Base-by-base conservation (phyloP, 2,329 filamentous ascomycete genomes). In the Nemania sp. region DNA sequence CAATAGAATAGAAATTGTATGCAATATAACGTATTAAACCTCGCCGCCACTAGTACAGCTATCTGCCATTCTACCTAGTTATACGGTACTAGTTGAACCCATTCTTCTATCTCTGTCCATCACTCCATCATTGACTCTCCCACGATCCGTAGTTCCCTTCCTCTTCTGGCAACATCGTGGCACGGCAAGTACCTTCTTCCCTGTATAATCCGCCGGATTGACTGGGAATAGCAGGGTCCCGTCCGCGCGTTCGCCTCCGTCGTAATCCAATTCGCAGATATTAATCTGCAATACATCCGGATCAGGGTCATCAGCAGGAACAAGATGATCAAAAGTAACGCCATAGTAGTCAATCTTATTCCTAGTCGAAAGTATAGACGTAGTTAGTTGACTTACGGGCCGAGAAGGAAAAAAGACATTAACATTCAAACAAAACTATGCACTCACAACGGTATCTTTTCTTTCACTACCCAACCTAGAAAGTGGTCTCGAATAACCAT, bases 281-380 rank as follows among this genome's bases (percentile, higher is more conserved):
- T 81, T 82, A 52, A 83, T 80, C 70, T 80, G 77, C 20, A 83
- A 68, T 1, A 82, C 79, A 64, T 83, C 80, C n/a, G 79, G 81
- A 67, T 80, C 72, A 27, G 41, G 38, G 57, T 83, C 77, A 43
- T 79, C 70, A 5, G 62, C 13, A 2, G 79, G 77, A 55, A 82
- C 79, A 35, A 78, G 73, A 62, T 82, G 76, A 68, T 83, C 79
- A 68, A 83, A 83, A 20, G 79, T 82, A 47, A 82, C 78, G 32
- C 80, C 77, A 64, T 82, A 82, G 64, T 81, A 81, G 72, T 82
- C 74, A 64, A 79, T 78, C 32, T 60, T 7, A 32, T 32, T 32
- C 22, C 52, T 69, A 18, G 7, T 41, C 58, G 20, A 64, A 53
- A 45, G 57, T 43, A 58, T 54, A 64, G 58, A 1, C 60, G 13